Evolutionary conservation across 768 basidiomycete species (phyloP), one percentile per base, ranked within the genome.

Genomic region (Lactarius evosmus): DNA sequence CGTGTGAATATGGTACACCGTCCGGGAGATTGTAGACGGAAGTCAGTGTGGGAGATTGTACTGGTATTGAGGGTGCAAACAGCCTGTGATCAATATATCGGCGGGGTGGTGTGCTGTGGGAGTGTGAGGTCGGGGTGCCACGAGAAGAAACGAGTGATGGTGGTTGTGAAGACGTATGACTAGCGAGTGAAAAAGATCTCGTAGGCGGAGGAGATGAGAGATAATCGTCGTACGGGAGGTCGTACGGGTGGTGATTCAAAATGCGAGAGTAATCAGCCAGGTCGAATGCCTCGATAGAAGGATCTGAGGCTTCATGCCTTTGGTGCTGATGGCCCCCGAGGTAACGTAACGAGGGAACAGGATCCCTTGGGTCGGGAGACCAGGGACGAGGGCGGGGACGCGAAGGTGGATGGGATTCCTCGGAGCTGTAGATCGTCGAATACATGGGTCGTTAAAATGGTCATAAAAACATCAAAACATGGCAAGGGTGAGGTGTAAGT

Each of bases 221-320:
- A 67, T 78, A 76, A 34, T 72, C 65, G 19, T 72, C 71, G 58
- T 75, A 72, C 2, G 67, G 64, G 19, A 65, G 68, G 54, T 70
- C 71, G 2, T 58, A 56, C n/a, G 66, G 61, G 46, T 70, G 63
- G 44, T 58, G 65, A 66, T 63, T 68, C 46, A 58, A 74, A 67
- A 52, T 71, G 67, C 69, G 74, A 74, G 86, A 78, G 73, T 88
- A 90, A 72, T 88, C 88, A 34, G 87, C 87, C 27, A 90, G 78
- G 74, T 90, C 88, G 60, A 88, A 79, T 3, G 87, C 86, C 70
- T 89, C 87, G 1, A 88, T 80, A 60, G 86, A 87, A 30, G 79
- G 80, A 62, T 88, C 87, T 7, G 86, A 86, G 4, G 80, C 75
- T 63, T 87, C 83, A 64, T 82, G 69, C 40, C 68, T 60, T 38